These are phyloP conservation scores for Solanum ossicruentum DNA, from an alignment of 257 asterid species.

Conservation along the genomic window DNA sequence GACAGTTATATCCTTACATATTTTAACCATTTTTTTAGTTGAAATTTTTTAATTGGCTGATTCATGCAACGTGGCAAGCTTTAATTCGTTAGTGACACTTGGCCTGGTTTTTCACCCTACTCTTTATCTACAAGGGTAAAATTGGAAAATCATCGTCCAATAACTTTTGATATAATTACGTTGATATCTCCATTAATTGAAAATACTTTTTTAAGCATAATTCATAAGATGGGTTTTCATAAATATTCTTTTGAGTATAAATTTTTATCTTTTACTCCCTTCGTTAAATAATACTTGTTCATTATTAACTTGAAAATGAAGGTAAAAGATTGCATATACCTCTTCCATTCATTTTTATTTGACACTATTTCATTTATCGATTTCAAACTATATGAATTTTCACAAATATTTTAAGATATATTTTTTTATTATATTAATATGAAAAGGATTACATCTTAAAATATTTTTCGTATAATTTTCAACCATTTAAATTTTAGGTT, in stretches of 20 bases:
- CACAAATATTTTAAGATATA: too few relatives aligned
- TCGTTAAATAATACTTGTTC: too few relatives aligned
- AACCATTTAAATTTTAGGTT: too few relatives aligned
- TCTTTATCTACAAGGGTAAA: not conserved
- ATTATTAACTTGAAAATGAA: too few relatives aligned
- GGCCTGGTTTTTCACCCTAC: not conserved
- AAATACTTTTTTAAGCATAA: not conserved
- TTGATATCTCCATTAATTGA: not conserved
- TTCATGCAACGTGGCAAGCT: not conserved
- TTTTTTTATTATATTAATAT: too few relatives aligned
- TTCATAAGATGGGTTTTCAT: not conserved
- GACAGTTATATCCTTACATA: not conserved
- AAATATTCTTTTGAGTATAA: not conserved
- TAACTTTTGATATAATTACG: not conserved
- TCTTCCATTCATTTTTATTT: too few relatives aligned
- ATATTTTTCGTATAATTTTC: too few relatives aligned
- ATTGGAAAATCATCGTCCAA: not conserved
- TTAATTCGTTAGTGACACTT: not conserved
- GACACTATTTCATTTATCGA: too few relatives aligned
- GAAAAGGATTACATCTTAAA: too few relatives aligned
- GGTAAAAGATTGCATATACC: too few relatives aligned
- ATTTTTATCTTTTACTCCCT: not conserved
- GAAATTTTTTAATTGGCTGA: not conserved
- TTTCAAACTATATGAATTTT: too few relatives aligned
- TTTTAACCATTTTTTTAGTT: not conserved